A percentile compares a stretch with the other conserved stretches of the same genome.
Conservation (phyloP, 306 rosid genomes). For the Dalbergia cochinchinensis region DNA sequence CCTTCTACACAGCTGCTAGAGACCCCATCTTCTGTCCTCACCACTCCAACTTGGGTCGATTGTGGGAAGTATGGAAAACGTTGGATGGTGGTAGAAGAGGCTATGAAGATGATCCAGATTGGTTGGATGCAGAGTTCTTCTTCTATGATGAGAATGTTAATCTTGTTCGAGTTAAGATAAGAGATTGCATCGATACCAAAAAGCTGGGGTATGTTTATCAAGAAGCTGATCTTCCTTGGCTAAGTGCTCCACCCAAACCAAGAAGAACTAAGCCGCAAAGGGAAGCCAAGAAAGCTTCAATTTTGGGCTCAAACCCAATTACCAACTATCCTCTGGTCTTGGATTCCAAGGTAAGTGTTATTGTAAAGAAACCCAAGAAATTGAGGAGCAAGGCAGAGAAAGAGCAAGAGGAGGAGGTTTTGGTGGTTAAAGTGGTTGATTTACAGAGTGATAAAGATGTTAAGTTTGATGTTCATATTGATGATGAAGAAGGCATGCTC, state of each 20-base stretch:
- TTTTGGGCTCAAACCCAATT: no score
- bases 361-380: slow-evolving; percentile 60
- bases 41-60: slow-evolving; percentile 70
- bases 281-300: background rate
- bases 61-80: slow-evolving; percentile 74
- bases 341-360: slow-evolving; percentile 44
- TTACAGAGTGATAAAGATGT: slow-evolving; percentile 51
- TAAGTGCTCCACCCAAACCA: background rate
- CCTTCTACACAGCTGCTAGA: slow-evolving; percentile 74
- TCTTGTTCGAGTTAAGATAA: slow-evolving; percentile 61
- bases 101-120: slow-evolving; percentile 54
- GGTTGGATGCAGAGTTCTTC: slow-evolving; percentile 65
- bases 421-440: slow-evolving; percentile 62
- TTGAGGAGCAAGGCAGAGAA: slow-evolving; percentile 43
- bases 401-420: slow-evolving; percentile 60
- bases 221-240: slow-evolving; percentile 55
- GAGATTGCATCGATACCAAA: slow-evolving; percentile 61
- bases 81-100: slow-evolving; percentile 57
- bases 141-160: slow-evolving; percentile 75
- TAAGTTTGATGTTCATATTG: slow-evolving; percentile 73
- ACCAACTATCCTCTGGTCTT: slow-evolving; percentile 57
- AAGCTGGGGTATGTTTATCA: slow-evolving; percentile 67
- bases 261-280: slow-evolving; percentile 18
- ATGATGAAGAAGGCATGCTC: slow-evolving; percentile 63
- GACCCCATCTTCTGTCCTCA: slow-evolving; percentile 79